Conservation (phyloP, 352 stramenopile genomes). For the Peronospora destructor region DNA sequence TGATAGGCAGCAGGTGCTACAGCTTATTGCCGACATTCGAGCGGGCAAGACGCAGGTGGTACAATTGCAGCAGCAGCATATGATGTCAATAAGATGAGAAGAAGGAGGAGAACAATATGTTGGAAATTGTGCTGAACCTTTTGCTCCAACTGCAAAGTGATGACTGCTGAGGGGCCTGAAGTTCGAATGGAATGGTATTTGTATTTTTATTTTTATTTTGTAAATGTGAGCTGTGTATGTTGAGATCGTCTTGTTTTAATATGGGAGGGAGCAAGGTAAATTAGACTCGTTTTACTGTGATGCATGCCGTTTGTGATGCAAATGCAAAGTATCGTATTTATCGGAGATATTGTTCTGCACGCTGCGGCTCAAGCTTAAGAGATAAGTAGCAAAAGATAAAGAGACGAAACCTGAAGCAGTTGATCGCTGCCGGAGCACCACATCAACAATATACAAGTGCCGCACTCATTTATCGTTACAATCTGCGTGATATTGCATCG, state of each 20-base stretch:
- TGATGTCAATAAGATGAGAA: slow-evolving; percentile 40
- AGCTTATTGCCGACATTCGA: slow-evolving; percentile 71
- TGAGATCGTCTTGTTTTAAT: slow-evolving; percentile 1
- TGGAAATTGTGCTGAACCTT: slow-evolving; percentile 1
- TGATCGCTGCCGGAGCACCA: slow-evolving; percentile 22
- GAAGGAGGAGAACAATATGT: slow-evolving; percentile 2
- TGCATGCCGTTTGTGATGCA: not conserved
- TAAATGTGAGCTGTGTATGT: not conserved
- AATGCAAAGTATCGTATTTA: slow-evolving; percentile 28
- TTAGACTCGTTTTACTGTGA: not conserved
- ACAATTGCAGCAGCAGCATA: slow-evolving; percentile 24
- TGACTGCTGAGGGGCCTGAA: not conserved
- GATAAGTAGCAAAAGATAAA: slow-evolving; percentile 17
- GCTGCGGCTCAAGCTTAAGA: slow-evolving; percentile 9
- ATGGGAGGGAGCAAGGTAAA: not conserved
- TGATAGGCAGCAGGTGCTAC: slow-evolving; percentile 65
- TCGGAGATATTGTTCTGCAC: slow-evolving; percentile 10
- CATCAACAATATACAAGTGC: slow-evolving; percentile 27
- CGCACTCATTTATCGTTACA: slow-evolving; percentile 31
- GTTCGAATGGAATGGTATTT: slow-evolving; percentile 32
- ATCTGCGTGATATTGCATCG: slow-evolving; percentile 12
- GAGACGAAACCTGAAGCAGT: slow-evolving; percentile 23
- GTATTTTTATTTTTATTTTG: slow-evolving; percentile 26
- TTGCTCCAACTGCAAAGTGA: not conserved
- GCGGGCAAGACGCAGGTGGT: slow-evolving; percentile 40